These are phyloP conservation scores for Camellia granthamiana DNA, from an alignment of 148 eudicot species.

Conservation along the genomic window DNA sequence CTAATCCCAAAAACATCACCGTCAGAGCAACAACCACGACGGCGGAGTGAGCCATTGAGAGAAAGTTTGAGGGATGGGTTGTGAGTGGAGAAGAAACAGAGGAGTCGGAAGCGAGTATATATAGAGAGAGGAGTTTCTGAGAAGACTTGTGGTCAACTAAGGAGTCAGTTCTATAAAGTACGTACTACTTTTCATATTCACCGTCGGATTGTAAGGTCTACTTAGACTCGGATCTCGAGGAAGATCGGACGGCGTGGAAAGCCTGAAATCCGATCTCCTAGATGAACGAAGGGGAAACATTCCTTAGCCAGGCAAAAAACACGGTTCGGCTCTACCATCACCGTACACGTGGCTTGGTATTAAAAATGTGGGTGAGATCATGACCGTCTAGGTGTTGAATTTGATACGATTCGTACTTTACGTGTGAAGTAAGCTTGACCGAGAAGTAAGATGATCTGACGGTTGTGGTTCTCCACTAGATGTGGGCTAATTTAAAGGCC, in stretches of 20 bases:
- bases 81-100: not conserved
- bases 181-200: not conserved
- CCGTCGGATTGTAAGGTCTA: not conserved
- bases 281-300: not conserved
- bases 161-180: not conserved
- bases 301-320: not conserved
- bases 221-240: not conserved
- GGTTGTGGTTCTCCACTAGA: slow-evolving; percentile 1
- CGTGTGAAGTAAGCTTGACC: not conserved
- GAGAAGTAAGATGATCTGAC: not conserved
- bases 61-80: not conserved
- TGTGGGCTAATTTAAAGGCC: not conserved
- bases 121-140: not conserved
- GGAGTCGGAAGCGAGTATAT: not conserved
- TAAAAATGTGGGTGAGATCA: not conserved
- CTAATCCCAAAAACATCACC: not conserved
- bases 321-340: not conserved
- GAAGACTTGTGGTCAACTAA: not conserved
- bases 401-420: not conserved
- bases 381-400: not conserved
- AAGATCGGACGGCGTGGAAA: not conserved
- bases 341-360: not conserved
- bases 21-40: not conserved
- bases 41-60: slow-evolving; percentile 1
- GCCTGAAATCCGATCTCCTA: not conserved